Evolutionary conservation across 2,329 filamentous ascomycete genomes (phyloP).

Genomic region (Clonostachys byssicola): DNA sequence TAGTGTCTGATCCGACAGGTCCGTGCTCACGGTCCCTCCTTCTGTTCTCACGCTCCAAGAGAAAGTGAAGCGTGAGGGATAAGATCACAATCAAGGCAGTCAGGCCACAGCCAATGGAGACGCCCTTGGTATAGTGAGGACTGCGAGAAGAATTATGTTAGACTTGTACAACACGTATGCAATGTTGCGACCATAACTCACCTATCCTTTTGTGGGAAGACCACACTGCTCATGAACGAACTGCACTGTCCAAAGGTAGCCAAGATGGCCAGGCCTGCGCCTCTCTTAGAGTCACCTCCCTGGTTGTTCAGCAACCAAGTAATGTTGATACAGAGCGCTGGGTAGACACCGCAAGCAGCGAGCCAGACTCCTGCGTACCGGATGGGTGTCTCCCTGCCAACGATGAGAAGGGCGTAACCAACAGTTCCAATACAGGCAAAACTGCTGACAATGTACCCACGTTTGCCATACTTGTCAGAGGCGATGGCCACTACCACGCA

Average conservation of each 20-base stretch:
- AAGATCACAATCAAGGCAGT: conserved; percentile 6
- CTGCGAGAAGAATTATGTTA: neutral
- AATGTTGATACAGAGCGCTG: conserved; percentile 17
- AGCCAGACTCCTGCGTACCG: conserved; percentile 31
- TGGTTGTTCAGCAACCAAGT: conserved; percentile 23
- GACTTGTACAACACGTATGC: neutral
- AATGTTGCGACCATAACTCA: conserved; percentile 4
- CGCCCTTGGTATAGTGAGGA: conserved; percentile 9
- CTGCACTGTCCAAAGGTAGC: conserved; percentile 18
- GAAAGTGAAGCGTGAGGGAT: conserved; percentile 7
- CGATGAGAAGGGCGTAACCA: conserved; percentile 20
- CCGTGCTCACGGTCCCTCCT: conserved; percentile 7
- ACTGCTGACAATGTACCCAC: conserved; percentile 24
- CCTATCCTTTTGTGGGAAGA: conserved; percentile 14
- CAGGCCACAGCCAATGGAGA: conserved; percentile 10
- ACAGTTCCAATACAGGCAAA: conserved; percentile 11
- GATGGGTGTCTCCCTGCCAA: conserved; percentile 15
- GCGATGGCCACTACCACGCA: conserved; percentile 19
- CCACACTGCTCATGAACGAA: conserved; percentile 16
- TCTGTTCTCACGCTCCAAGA: conserved; percentile 8
- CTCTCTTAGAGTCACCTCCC: conserved; percentile 18
- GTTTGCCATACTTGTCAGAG: conserved; percentile 25
- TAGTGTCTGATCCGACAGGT: neutral
- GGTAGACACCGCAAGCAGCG: conserved; percentile 24
- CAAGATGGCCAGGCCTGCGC: conserved; percentile 15